phyloP scores from a whole-genome alignment of 257 asterid species.

The Thymus mandschuricus region DNA sequence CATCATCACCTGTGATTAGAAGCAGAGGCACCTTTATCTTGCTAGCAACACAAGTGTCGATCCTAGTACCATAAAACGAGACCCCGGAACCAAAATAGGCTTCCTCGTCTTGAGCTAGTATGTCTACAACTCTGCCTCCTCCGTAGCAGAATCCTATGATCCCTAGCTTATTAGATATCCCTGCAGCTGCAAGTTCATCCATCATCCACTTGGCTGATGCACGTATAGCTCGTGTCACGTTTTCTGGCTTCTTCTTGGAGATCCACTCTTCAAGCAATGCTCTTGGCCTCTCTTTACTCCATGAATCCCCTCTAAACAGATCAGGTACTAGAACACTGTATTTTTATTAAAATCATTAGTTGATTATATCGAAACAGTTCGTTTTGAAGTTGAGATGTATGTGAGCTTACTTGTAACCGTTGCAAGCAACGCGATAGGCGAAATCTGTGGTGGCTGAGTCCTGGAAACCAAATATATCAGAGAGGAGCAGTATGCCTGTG shows the following conservation, averaged over 20 bases:
- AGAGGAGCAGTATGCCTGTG: slow-evolving; percentile 75
- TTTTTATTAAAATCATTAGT: slow-evolving; percentile 22
- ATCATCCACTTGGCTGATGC: slow-evolving; percentile 70
- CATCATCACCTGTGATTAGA: slow-evolving; percentile 63
- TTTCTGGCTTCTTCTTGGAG: slow-evolving; percentile 38
- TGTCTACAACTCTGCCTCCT: slow-evolving; percentile 68
- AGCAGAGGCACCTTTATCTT: slow-evolving; percentile 59
- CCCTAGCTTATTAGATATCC: slow-evolving; percentile 76
- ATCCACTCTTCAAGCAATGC: slow-evolving; percentile 58
- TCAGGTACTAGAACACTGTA: slow-evolving; percentile 88
- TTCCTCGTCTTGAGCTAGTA: slow-evolving; percentile 63
- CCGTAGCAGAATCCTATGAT: slow-evolving; percentile 78
- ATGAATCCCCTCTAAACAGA: slow-evolving; percentile 68
- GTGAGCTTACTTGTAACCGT: slow-evolving; percentile 72
- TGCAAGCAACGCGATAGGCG: slow-evolving; percentile 83
- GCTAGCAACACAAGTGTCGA: slow-evolving; percentile 46
- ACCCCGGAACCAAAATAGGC: slow-evolving; percentile 59
- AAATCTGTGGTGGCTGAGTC: slow-evolving; percentile 78
- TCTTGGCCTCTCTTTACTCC: slow-evolving; percentile 60
- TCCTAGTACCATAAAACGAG: slow-evolving; percentile 72
- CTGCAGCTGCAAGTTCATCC: slow-evolving; percentile 60
- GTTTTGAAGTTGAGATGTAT: background rate
- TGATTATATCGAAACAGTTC: background rate
- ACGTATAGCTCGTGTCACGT: slow-evolving; percentile 46
- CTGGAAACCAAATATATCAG: slow-evolving; percentile 75